A percentile compares a stretch with the other conserved stretches of the same genome.
phyloP scores from a whole-genome alignment of 345 rosid species.

The Lumnitzera littorea region DNA sequence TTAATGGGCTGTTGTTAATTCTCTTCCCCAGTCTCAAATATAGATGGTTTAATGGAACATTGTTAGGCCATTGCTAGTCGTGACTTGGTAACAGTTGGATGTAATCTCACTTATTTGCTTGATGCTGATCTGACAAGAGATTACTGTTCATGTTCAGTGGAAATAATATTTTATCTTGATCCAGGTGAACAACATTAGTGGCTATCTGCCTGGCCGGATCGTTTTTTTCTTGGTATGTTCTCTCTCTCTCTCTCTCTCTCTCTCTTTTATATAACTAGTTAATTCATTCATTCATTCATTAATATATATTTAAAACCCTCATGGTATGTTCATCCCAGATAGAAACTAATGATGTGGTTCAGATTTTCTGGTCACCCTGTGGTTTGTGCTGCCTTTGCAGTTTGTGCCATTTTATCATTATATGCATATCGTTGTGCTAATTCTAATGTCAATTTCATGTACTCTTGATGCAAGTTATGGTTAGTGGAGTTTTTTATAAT shows the following conservation, averaged over 20 bases:
- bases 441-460: not conserved
- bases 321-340: not conserved
- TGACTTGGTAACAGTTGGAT: too few species aligned
- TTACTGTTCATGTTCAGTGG: not conserved
- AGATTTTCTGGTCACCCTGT: not conserved
- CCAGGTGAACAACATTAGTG: constrained; percentile 97
- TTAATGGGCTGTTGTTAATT: too few species aligned
- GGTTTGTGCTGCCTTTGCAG: too few species aligned
- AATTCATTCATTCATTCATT: not conserved
- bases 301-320: too few species aligned
- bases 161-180: constrained; percentile 10
- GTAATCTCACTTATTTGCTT: too few species aligned
- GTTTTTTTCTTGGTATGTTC: constrained; percentile 93
- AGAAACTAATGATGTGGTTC: not conserved
- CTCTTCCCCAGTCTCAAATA: too few species aligned
- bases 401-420: too few species aligned
- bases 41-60: too few species aligned
- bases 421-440: too few species aligned
- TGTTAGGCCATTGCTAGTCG: too few species aligned
- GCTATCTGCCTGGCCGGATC: constrained; percentile 97
- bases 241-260: not conserved
- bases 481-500: not conserved
- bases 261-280: too few species aligned
- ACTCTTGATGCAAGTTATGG: not conserved
- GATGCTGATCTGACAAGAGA: too few species aligned